Base-by-base conservation (phyloP, 202 grass and related monocot genomes). In the Sporobolus alterniflorus region DNA sequence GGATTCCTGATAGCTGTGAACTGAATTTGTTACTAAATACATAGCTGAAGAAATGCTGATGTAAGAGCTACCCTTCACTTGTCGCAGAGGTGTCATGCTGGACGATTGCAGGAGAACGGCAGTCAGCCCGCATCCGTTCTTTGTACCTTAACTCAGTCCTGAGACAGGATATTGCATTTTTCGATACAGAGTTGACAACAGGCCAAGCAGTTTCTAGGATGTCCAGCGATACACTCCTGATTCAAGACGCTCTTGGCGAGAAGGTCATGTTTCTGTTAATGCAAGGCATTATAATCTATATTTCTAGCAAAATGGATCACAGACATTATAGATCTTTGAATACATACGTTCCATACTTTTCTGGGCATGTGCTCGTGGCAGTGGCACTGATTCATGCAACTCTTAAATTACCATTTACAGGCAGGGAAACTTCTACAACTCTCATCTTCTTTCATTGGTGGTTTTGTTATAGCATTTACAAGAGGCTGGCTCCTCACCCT, bases 131-230 rank as follows among this genome's bases (percentile, higher is more conserved):
- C n/a, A 91, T 98, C 63, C 86, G 95, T 71, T 85, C 88, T 69
- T 21, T 91, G 32, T 95, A 95, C 79, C 87, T 95, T 9, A 91
- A 91, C 71, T 74, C 92, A 7, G 69, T 98, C 85, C 77, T 95
- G 54, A 90, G 90, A 36, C 95, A 98, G 24, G 95, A 98, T 69
- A 93, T 98, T 55, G 87, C 82, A 49, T 98, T 91, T 83, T 98
- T 95, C 68, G 95, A 98, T 62, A 98, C 90, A 76, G 90, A 98
- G 74, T 90, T 93, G 85, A 95, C 90, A 31, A 98, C 92, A 10
- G 95, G 92, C 0, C 82, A 95, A 67, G 92, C 90, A 82, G 51
- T 91, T 59, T 84, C 83, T 64, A 87, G 86, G 68, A 95, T 98
- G 86, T 93, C 92, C 7, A 90, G 88, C n/a, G 92, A 98, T 33